A percentile compares a stretch with the other conserved stretches of the same genome.
Evolutionary conservation across 768 basidiomycete genomes (phyloP).

Genomic region (Aureoboletus auriporus): DNA sequence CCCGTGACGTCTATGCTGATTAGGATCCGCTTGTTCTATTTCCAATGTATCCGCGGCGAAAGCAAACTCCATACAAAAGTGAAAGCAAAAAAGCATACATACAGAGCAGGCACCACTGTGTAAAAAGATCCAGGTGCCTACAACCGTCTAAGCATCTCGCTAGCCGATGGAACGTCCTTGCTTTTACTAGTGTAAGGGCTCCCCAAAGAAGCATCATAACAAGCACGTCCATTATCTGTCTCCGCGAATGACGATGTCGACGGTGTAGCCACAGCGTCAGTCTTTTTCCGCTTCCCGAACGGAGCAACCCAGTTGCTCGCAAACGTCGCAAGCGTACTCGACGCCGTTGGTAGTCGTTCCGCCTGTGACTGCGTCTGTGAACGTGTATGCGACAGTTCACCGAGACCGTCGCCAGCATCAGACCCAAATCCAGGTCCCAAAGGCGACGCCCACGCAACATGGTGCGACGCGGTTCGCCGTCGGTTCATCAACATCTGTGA

Average conservation of each 20-base stretch:
- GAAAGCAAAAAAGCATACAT: constrained; percentile 3
- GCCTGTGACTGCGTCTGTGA: neutral
- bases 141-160: constrained; percentile 34
- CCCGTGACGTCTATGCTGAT: too few relatives aligned
- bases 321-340: constrained; percentile 51
- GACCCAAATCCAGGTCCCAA: constrained; percentile 26
- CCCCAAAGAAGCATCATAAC: constrained; percentile 15
- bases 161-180: constrained; percentile 34
- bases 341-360: constrained; percentile 35
- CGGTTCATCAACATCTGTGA: constrained; percentile 41
- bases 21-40: too few relatives aligned
- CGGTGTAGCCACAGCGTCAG: constrained; percentile 6
- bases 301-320: constrained; percentile 65
- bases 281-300: constrained; percentile 53
- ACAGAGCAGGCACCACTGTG: neutral
- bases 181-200: neutral
- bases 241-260: constrained; percentile 5
- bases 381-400: neutral
- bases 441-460: constrained; percentile 49
- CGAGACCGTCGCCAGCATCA: neutral
- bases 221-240: constrained; percentile 17
- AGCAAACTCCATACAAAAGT: neutral
- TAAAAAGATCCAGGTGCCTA: constrained; percentile 6
- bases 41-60: too few relatives aligned
- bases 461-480: constrained; percentile 59